Percentiles rank a stretch among this genome's conserved stretches.
These are phyloP conservation scores for Pythium sukuiense DNA, from an alignment of 352 stramenopile species.

Conservation along the genomic window DNA sequence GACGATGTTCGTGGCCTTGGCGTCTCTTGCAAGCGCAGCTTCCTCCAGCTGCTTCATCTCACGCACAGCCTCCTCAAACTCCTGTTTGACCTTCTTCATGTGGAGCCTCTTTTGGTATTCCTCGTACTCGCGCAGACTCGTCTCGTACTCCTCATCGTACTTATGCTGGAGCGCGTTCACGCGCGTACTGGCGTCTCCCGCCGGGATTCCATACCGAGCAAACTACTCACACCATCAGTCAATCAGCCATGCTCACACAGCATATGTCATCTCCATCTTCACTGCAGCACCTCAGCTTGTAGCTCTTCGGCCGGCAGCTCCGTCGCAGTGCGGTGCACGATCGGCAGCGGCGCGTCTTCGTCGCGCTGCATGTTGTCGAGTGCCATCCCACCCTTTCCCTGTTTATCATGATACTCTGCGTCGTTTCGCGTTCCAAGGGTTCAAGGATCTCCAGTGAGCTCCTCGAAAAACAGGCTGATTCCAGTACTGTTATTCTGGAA, in stretches of 20 bases:
- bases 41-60: constrained; percentile 40
- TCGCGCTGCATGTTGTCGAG: constrained; percentile 3
- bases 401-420: constrained; percentile 1
- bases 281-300: constrained; percentile 45
- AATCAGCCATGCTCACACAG: neutral
- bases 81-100: constrained; percentile 47
- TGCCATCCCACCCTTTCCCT: constrained; percentile 22
- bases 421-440: constrained; percentile 5
- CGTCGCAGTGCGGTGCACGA: constrained; percentile 42
- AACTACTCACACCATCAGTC: constrained; percentile 31
- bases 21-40: constrained; percentile 40
- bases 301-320: constrained; percentile 58
- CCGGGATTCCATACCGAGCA: constrained; percentile 47
- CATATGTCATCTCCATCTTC: neutral
- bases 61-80: constrained; percentile 43
- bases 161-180: constrained; percentile 48
- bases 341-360: constrained; percentile 24
- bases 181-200: constrained; percentile 42
- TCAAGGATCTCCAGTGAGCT: constrained; percentile 8
- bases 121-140: constrained; percentile 36
- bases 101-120: constrained; percentile 36
- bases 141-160: constrained; percentile 68
- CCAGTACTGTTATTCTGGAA: neutral
- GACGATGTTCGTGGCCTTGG: constrained; percentile 49
- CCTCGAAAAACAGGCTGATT: constrained; percentile 9